Base-by-base conservation (phyloP, 805 yeast species). In the Dipodascus geniculatus region DNA sequence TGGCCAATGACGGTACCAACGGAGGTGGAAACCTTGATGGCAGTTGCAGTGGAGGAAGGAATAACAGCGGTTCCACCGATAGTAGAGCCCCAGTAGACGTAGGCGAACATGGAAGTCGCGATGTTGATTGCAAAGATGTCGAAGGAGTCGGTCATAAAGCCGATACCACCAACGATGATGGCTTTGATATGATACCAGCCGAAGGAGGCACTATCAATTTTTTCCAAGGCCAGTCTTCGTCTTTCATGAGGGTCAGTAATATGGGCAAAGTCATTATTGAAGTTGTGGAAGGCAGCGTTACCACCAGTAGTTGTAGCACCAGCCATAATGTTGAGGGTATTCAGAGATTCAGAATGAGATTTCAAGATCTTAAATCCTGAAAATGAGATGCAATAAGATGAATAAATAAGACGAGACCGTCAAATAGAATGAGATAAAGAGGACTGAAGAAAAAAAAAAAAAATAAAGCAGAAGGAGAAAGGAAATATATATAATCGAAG, bases 1-100 rank as follows among this genome's bases (percentile, higher is more conserved):
- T 89, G 96, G 64, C 96, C 96, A 65, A 88, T 78, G 60, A 88
- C 95, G 48, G 96, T 88, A 73, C 96, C 96, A 53, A 87, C 95
- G 51, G 96, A 87, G 22, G 96, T 88, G 51, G 95, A 86, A 52
- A 85, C 90, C 73, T 88, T 88, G 59, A 88, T 70, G 60, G 87
- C 73, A 55, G 96, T 87, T 54, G 72, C 68, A 52, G 95, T 85
- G 51, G 93, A 81, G 55, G 76, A 62, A 35, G 96, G 95, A 56
- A 82, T 78, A 23, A 56, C 49, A 54, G 77, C 76, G 42, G 51
- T 33, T 2, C 57, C 57, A 49, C 58, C 61, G 17, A 69, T 67
- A 8, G 61, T 54, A 59, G 81, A 81, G 17, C 68, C 70, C 89
- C 90, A 88, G 75, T 70, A 86, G 53, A 83, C 95, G 63, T 83